Base-by-base conservation (phyloP, 148 eudicot species). In the Tetragonia tetragonoides region DNA sequence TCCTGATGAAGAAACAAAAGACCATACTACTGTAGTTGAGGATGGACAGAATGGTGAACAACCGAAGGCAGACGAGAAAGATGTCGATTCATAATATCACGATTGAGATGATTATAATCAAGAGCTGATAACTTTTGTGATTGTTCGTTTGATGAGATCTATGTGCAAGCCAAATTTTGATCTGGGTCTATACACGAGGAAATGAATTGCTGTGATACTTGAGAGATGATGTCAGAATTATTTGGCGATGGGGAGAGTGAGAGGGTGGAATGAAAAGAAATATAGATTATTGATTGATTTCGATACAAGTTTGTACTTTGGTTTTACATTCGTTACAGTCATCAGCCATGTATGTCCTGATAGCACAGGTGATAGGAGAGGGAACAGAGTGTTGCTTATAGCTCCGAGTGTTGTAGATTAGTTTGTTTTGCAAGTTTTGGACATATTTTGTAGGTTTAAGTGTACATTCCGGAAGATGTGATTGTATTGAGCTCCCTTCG, bases 1-100 rank as follows among this genome's bases (percentile, higher is more conserved):
- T 21, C 76, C 83, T 62, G 80, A 75, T 68, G 77, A 73, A 17
- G 87, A 82, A 80, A 82, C 76, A 62, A 70, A 86, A 59, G 82
- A 42, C 66, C 80, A 79, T 51, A 70, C 65, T 46, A 70, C 60
- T 73, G 56, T 59, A 23, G 85, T 75, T 62, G 87, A 90, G 47
- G 81, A 80, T 51, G 71, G 7, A 44, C 75, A 60, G 54, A 74
- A 68, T 14, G 34, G 7, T 51, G 84, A 74, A 74, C 78, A 74
- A 17, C 5, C 18, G 11, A 78, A 61, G 47, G 24, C 70, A 41
- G 81, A 77, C 16, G 78, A 12, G 61, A 66, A 73, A 72, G 73
- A 71, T 17, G 74, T 46, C 5, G 78, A 82, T 39, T 71, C 70
- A 7, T 78, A 69, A 59, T 47, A 59, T 47, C 57, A 66, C 62